A percentile compares a stretch with the other conserved stretches of the same genome.
Conservation (phyloP, 495 filamentous ascomycete species). For the Daldinia bambusicola region DNA sequence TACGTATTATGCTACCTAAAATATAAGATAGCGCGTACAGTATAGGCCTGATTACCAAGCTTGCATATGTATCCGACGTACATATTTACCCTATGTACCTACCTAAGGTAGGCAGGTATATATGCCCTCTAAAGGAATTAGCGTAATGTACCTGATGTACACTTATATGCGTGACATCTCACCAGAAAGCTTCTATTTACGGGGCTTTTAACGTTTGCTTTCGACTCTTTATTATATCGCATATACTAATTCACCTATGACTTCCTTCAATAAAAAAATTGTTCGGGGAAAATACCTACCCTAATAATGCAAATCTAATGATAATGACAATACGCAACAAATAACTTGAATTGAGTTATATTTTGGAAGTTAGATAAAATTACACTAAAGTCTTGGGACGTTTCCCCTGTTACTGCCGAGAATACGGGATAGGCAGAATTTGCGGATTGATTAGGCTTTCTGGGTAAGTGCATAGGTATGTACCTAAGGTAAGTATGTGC, state of each 20-base stretch:
- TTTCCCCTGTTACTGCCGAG: slow-evolving; percentile 40
- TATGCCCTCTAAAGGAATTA: too few relatives aligned
- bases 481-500: too few relatives aligned
- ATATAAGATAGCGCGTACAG: slow-evolving; percentile 28
- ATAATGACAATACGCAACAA: neutral
- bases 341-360: neutral
- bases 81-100: too few relatives aligned
- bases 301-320: neutral
- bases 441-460: slow-evolving; percentile 13
- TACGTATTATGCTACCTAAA: slow-evolving; percentile 10
- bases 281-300: neutral
- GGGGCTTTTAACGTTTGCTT: neutral
- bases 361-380: slow-evolving; percentile 18
- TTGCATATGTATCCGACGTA: neutral
- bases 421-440: slow-evolving; percentile 1
- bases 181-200: neutral
- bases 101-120: too few relatives aligned
- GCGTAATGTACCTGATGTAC: neutral
- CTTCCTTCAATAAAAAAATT: neutral
- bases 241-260: neutral
- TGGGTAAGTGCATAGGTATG: slow-evolving; percentile 15
- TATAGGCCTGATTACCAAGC: slow-evolving; percentile 30
- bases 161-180: neutral
- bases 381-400: slow-evolving; percentile 39
- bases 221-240: neutral